Evolutionary conservation across 2,329 filamentous ascomycete species (phyloP), one percentile per base, ranked within the genome.

Genomic region (Apiospora koreana): DNA sequence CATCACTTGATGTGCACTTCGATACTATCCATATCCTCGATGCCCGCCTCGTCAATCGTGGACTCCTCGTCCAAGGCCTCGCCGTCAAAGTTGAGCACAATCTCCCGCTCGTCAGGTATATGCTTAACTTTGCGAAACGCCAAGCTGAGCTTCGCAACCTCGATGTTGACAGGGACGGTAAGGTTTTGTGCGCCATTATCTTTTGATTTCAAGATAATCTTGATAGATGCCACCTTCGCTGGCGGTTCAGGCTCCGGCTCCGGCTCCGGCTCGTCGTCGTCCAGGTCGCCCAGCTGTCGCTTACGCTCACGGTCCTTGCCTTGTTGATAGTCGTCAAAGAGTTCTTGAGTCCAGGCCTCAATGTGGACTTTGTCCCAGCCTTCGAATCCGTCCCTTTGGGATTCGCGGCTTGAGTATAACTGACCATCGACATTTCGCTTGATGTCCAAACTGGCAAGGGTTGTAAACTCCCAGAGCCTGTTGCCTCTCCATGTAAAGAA

Each of bases 401-500:
- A 71, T 64, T 83, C 75, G 41, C 77, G 78, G 14, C 78, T 76
- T 7, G 73, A 80, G 66, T 79, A 78, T 25, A 87, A 79, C 18
- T 84, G 79, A 50, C 86, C 85, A 6, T 86, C 80, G 16, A 76
- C 76, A 14, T 82, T 79, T 0, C 84, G 82, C 10, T 81, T 77
- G 64, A 96, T 86, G 8, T 91, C 90, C 8, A 97, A 82, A 65
- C 87, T 90, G 68, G 86, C 85, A 71, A 93, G 91, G 1, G 92
- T 95, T 6, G 93, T 93, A n/a, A 88, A 87, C 73, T 93, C 89
- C 78, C 92, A 97, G 3, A 97, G 81, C 71, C 89, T 88, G 70
- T 88, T 89, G 35, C 89, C 87, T 73, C 91, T 91, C 91, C 93
- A 97, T 0, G 93, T 96, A 69, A 98, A 86, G 75, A 96, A 92